phyloP scores from a whole-genome alignment of 2,329 filamentous ascomycete genomes.

The Verticillium nubilum region DNA sequence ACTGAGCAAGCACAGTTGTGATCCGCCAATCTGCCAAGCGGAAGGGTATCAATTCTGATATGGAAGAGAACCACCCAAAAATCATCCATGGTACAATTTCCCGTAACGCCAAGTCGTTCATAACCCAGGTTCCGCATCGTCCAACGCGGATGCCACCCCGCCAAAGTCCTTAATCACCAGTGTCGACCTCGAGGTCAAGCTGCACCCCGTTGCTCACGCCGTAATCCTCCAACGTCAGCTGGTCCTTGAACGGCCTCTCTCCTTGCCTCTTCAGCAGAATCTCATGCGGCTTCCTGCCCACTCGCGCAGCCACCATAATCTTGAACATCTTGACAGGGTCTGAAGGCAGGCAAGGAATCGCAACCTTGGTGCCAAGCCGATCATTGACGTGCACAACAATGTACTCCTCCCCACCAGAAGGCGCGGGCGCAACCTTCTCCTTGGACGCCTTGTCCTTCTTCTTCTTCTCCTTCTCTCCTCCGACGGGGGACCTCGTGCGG shows the following conservation, averaged over 20 bases:
- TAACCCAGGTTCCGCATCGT: neutral
- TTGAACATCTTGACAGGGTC: constrained; percentile 87
- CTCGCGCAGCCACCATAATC: constrained; percentile 81
- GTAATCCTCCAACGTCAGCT: constrained; percentile 83
- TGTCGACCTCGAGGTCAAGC: constrained; percentile 57
- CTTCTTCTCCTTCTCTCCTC: constrained; percentile 15
- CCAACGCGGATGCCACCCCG: neutral
- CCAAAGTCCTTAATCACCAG: constrained; percentile 41
- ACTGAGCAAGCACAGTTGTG: too few species aligned
- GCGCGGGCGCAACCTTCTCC: constrained; percentile 19
- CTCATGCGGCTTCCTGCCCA: constrained; percentile 84
- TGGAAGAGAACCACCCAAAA: neutral
- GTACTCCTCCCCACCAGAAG: constrained; percentile 63
- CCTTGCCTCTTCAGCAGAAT: constrained; percentile 90
- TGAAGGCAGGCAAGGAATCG: constrained; percentile 80
- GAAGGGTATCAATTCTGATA: neutral
- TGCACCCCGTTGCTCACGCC: constrained; percentile 88
- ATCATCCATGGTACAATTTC: neutral
- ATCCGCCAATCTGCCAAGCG: too few species aligned
- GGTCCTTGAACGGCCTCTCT: constrained; percentile 89
- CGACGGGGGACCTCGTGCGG: constrained; percentile 16
- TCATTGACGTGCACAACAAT: constrained; percentile 94
- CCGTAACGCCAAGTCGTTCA: neutral
- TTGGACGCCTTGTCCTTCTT: constrained; percentile 19
- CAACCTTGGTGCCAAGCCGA: constrained; percentile 90